phyloP scores from a whole-genome alignment of 2,329 filamentous ascomycete genomes.

The Aureobasidium sp. region DNA sequence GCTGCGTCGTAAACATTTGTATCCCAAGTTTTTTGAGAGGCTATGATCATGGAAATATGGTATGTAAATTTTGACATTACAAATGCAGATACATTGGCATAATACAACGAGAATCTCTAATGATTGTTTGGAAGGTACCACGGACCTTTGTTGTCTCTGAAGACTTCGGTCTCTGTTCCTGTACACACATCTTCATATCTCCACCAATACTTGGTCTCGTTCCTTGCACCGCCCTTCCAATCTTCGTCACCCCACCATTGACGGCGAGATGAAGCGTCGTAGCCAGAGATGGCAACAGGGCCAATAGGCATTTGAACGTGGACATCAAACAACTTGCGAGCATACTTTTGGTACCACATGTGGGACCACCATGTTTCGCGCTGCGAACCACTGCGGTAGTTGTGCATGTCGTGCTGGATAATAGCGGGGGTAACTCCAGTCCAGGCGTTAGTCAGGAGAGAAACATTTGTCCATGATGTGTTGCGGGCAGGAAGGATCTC shows the following conservation, averaged over 20 bases:
- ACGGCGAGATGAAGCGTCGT: slow-evolving; percentile 29
- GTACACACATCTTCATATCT: slow-evolving; percentile 15
- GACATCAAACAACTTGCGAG: slow-evolving; percentile 16
- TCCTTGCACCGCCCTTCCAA: slow-evolving; percentile 15
- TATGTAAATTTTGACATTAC: neutral
- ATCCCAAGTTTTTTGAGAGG: neutral
- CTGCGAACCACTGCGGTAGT: neutral
- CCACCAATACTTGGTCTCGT: slow-evolving; percentile 8
- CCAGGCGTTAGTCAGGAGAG: slow-evolving; percentile 17
- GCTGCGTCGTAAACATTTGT: too few relatives aligned
- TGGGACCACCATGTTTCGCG: slow-evolving; percentile 15
- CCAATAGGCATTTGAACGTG: slow-evolving; percentile 17
- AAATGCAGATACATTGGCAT: neutral
- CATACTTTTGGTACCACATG: slow-evolving; percentile 18
- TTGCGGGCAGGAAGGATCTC: slow-evolving; percentile 14
- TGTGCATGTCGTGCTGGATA: slow-evolving; percentile 12
- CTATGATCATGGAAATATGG: neutral
- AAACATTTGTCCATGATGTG: slow-evolving; percentile 16
- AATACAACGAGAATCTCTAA: neutral
- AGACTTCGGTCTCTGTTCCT: slow-evolving; percentile 11
- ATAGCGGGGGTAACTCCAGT: slow-evolving; percentile 17
- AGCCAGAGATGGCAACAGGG: slow-evolving; percentile 31
- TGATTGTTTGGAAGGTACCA: slow-evolving; percentile 14
- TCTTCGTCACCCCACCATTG: slow-evolving; percentile 14
- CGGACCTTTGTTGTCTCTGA: slow-evolving; percentile 12